phyloP scores from a whole-genome alignment of 345 rosid species.

The Psidium guajava region DNA sequence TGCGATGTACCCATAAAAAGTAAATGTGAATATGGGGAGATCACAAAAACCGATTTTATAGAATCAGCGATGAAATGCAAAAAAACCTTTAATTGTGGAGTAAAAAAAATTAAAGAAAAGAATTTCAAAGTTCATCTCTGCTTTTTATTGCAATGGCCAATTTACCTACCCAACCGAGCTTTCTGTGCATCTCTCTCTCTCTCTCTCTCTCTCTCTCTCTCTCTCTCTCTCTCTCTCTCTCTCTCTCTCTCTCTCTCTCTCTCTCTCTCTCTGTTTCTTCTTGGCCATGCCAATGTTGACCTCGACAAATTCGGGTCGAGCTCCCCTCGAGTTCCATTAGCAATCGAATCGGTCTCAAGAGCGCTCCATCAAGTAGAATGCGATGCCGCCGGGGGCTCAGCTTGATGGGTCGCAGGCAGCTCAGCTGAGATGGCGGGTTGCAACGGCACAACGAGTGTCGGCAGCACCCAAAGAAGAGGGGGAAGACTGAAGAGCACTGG shows the following conservation, averaged over 20 bases:
- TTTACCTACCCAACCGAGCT: neutral
- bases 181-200: neutral
- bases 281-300: neutral
- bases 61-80: neutral
- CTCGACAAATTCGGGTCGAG: neutral
- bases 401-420: neutral
- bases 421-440: neutral
- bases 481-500: too few relatives aligned
- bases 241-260: too few relatives aligned
- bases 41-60: neutral
- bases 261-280: too few relatives aligned
- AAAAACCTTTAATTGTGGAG: neutral
- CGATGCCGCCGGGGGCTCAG: neutral
- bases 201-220: neutral
- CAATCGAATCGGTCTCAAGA: neutral
- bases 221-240: too few relatives aligned
- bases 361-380: neutral
- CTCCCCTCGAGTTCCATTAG: neutral
- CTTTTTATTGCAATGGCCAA: neutral
- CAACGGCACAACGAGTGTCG: neutral
- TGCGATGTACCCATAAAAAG: neutral
- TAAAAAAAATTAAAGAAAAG: neutral
- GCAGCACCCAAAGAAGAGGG: neutral
- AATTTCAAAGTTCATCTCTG: neutral
- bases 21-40: neutral